Base-by-base conservation (phyloP, 2,329 filamentous ascomycete genomes). In the Chaetomium sp. region DNA sequence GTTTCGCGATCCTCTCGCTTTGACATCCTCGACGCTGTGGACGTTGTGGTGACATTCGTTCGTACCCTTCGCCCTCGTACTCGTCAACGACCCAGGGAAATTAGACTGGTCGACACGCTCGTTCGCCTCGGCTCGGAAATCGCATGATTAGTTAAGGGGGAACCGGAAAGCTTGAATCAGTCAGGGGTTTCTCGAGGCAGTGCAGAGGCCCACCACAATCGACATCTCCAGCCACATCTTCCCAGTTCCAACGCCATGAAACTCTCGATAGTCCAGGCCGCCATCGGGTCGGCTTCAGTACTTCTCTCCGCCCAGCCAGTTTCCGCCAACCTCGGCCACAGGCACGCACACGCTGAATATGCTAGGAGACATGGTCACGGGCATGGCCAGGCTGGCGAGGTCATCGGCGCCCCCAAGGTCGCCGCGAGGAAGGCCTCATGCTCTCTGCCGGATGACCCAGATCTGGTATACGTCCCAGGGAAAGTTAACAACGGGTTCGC, bases 401-500 rank as follows among this genome's bases (percentile, higher is more conserved):
- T 68, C 38, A 31, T 72, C 42, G 65, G 66, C 57, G 67, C 65
- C 9, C 63, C 69, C 21, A 70, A 67, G 47, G 65, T 86, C 35
- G 66, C 86, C 33, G 78, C 82, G 71, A 87, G 87, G 77, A 82
- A 85, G 70, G 78, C 79, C 42, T 78, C 77, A 63, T 93, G 91
- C 77, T 72, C 81, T 62, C 90, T 93, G 71, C 90, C 91, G 12
- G 79, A 81, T 38, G 82, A 90, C 72, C 82, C 85, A 33, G 88
- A 89, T 60, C 78, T 93, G 72, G 85, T 92, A 53, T 75, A 85
- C 16, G 82, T 94, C 60, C 90, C 89, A 10, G 89, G 89, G 4
- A 79, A 79, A 60, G 74, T 75, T 74, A 94, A 94, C 78, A 88
- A 81, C 57, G 91, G 91, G 67, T 94, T 90, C 87, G 91, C 90